Evolutionary conservation across 345 rosid species (phyloP).

Genomic region (Ceriops tagal): DNA sequence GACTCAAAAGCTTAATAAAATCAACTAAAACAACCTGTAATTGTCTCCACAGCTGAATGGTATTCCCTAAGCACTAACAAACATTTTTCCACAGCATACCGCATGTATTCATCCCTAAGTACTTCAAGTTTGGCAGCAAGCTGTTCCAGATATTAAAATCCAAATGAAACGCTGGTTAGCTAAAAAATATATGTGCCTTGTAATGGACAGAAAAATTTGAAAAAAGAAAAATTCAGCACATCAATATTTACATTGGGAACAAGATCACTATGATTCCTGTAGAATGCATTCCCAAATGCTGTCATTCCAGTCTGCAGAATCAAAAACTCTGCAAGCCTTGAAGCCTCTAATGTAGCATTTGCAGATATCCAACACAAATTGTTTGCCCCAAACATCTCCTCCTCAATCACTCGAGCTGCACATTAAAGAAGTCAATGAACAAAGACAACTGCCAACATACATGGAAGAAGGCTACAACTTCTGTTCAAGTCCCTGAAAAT

Average conservation of each 20-base stretch:
- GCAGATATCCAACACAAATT: conserved; percentile 91
- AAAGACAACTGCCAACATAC: conserved; percentile 3
- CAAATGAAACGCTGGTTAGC: background rate
- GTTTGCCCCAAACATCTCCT: conserved; percentile 85
- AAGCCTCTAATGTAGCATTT: conserved; percentile 87
- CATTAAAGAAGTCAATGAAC: conserved; percentile 24
- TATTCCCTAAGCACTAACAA: conserved; percentile 71
- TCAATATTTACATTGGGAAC: conserved; percentile 61
- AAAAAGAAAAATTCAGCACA: conserved; percentile 4
- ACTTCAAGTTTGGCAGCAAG: conserved; percentile 92
- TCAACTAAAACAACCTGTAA: conserved; percentile 53
- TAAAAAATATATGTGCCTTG: background rate
- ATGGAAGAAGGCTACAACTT: background rate
- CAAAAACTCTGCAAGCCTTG: conserved; percentile 73
- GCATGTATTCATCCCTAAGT: conserved; percentile 85
- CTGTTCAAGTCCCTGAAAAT: background rate
- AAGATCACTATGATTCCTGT: conserved; percentile 78
- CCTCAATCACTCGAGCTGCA: conserved; percentile 89
- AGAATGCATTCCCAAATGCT: conserved; percentile 88
- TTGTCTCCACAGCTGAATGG: conserved; percentile 83
- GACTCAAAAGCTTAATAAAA: background rate
- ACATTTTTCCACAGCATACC: conserved; percentile 79
- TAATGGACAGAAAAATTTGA: background rate
- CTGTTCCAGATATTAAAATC: conserved; percentile 38
- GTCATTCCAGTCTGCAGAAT: conserved; percentile 98